phyloP scores from a whole-genome alignment of 257 asterid species.

The Verbena officinalis region DNA sequence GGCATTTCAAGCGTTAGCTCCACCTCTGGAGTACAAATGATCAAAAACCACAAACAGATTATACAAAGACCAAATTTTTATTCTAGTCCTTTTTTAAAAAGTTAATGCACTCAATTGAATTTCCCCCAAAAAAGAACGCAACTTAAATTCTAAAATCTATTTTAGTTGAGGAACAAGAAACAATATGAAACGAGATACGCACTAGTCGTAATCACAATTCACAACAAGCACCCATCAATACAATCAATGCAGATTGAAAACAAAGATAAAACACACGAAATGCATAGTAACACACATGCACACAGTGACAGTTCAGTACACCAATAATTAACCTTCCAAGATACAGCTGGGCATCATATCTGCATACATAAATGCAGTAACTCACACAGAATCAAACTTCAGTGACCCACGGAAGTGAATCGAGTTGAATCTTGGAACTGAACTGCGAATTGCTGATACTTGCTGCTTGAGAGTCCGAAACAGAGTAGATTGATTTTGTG shows the following conservation, averaged over 20 bases:
- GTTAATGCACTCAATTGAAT: conserved; percentile 6
- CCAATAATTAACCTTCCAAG: not conserved
- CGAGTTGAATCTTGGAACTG: conserved; percentile 15
- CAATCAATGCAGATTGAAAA: conserved; percentile 29
- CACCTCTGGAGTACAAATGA: conserved; percentile 3
- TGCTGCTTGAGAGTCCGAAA: not conserved
- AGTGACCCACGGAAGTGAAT: not conserved
- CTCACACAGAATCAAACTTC: not conserved
- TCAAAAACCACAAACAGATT: conserved; percentile 15
- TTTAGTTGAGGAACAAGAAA: conserved; percentile 3
- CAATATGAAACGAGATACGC: not conserved
- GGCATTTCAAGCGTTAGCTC: conserved; percentile 25
- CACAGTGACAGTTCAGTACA: conserved; percentile 1
- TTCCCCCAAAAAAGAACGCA: not conserved
- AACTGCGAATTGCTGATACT: conserved; percentile 16
- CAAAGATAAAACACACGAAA: conserved; percentile 4
- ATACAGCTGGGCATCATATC: not conserved
- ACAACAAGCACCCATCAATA: conserved; percentile 12
- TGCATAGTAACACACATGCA: not conserved
- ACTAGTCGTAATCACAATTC: not conserved
- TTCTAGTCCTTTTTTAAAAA: conserved; percentile 19
- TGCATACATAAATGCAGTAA: not conserved
- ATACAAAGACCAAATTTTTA: not conserved
- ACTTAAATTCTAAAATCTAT: not conserved
- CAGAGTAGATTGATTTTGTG: conserved; percentile 5